Percentiles rank a stretch among this genome's conserved stretches.
Conservation (phyloP, 2,329 filamentous ascomycete species). For the Hirsutella thompsonii region DNA sequence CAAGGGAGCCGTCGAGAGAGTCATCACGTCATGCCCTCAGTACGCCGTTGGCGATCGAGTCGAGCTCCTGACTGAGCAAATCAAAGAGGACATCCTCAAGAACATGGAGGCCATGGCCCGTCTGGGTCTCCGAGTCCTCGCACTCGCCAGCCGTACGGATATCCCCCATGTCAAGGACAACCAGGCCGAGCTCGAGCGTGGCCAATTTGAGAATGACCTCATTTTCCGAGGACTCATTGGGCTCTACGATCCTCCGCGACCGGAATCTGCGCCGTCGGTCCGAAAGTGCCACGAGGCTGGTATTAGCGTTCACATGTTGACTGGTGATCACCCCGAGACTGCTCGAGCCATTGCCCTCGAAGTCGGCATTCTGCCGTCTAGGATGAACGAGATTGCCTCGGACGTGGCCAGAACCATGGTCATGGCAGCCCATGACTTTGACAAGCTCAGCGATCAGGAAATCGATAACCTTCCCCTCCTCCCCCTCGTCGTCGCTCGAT, state of each 20-base stretch:
- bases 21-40: constrained; percentile 48
- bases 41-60: constrained; percentile 31
- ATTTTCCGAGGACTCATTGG: constrained; percentile 57
- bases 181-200: constrained; percentile 34
- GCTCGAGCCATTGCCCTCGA: constrained; percentile 51
- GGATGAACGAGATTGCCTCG: constrained; percentile 34
- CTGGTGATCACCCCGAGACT: constrained; percentile 54
- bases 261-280: constrained; percentile 50
- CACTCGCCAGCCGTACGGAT: constrained; percentile 43
- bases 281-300: constrained; percentile 45
- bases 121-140: constrained; percentile 56
- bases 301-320: constrained; percentile 57
- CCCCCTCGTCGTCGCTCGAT: constrained; percentile 56
- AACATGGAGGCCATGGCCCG: constrained; percentile 58
- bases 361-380: constrained; percentile 45
- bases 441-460: constrained; percentile 48
- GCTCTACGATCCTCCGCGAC: constrained; percentile 60
- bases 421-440: constrained; percentile 56
- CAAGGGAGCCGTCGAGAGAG: constrained; percentile 57
- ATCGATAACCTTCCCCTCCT: constrained; percentile 50
- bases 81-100: constrained; percentile 42
- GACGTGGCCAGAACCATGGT: constrained; percentile 48
- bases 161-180: constrained; percentile 19
- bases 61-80: constrained; percentile 35
- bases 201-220: constrained; percentile 46